Base-by-base conservation (phyloP, 2,329 filamentous ascomycete genomes). In the Zymoseptoria pseudotritici region DNA sequence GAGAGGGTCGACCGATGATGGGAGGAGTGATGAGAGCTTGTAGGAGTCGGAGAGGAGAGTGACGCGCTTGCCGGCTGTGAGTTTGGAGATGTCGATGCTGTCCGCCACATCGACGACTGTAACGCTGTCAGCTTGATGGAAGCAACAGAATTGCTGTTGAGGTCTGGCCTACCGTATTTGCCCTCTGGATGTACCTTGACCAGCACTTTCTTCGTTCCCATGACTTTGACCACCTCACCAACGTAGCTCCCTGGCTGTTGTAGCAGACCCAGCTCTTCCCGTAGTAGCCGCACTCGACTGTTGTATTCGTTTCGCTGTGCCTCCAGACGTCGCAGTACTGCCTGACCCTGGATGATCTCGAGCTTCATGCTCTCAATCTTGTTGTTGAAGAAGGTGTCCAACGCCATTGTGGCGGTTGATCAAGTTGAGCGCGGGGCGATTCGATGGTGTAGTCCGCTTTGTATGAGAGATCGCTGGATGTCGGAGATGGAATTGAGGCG, bases 361-460 rank as follows among this genome's bases (percentile, higher is more conserved):
- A 99, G 91, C 88, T 97, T 97, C 90, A 97, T 96, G 76, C 89
- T 87, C 90, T 99, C 94, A 80, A 97, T 97, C 84, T 99, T 99
- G 83, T 97, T 97, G 80, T 94, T 90, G 78, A 96, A 99, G 82
- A 97, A 99, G 79, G 89, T 96, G 79, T 97, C 94, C 80, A 99
- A 90, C 85, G 93, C 92, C 94, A 99, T 99, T 76, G 74, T 87
- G 84, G 75, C 72, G 65, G 50, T 22, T 51, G 54, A 46, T 46
- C 36, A n/a, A 46, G 36, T 46, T 9, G 36, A 17, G 6, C 17
- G 36, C 5, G 36, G 36, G 6, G 50, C 26, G 49, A n/a, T 21
- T 50, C 19, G 49, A 13, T 54, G 52, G 13, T 24, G 26, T 19
- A 11, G 29, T 4, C 26, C 58, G n/a, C 55, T 2, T n/a, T 7